A percentile compares a stretch with the other conserved stretches of the same genome.
Conservation (phyloP, 1,139 yeast genomes). For the Kodamaea arcana region DNA sequence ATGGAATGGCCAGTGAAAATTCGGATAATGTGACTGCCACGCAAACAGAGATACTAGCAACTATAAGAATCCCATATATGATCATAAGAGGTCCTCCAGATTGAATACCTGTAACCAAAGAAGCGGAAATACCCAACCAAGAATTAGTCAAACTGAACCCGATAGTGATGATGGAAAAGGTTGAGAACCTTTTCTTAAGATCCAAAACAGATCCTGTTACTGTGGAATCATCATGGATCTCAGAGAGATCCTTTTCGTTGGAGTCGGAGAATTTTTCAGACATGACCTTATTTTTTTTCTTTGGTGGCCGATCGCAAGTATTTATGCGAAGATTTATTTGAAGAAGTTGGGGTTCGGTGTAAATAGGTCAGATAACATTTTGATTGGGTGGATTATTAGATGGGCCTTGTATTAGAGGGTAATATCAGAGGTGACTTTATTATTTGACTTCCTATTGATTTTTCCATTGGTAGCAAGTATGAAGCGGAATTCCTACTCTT, state of each 20-base stretch:
- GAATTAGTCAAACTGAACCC: constrained; percentile 70
- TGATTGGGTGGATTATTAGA: too few species aligned
- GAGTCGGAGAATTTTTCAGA: background rate
- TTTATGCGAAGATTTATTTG: too few species aligned
- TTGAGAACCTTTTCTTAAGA: constrained; percentile 34
- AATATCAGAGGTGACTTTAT: too few species aligned
- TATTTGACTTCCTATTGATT: too few species aligned
- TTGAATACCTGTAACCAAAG: constrained; percentile 57
- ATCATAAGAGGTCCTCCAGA: constrained; percentile 69
- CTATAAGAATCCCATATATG: constrained; percentile 62
- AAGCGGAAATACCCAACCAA: constrained; percentile 67
- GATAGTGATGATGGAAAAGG: constrained; percentile 54
- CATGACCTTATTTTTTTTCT: too few species aligned
- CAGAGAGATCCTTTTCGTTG: background rate
- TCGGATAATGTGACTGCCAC: constrained; percentile 54
- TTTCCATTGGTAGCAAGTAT: too few species aligned
- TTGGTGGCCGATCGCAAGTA: too few species aligned
- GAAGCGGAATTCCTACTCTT: too few species aligned
- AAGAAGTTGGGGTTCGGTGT: too few species aligned
- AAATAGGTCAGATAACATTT: too few species aligned
- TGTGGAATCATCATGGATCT: background rate
- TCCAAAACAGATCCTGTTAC: constrained; percentile 11
- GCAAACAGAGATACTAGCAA: constrained; percentile 49
- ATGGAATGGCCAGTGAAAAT: constrained; percentile 54
- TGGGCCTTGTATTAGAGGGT: too few species aligned